Evolutionary conservation across 2,329 filamentous ascomycete species (phyloP).

Genomic region (Volutella citrinella): DNA sequence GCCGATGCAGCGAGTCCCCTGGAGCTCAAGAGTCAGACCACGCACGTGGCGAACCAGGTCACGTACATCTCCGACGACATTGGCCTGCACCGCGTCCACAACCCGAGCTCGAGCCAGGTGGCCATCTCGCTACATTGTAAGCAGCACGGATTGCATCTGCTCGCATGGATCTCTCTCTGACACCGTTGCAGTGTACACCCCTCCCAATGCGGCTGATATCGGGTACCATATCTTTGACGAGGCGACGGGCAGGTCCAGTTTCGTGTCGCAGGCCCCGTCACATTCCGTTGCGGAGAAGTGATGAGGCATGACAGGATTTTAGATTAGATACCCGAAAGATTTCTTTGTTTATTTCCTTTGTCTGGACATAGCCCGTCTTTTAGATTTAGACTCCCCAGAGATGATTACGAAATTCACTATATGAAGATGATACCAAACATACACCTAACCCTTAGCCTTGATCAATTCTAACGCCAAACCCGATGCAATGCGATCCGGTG

Average conservation of each 20-base stretch:
- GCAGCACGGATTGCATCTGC: background rate
- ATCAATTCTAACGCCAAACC: no score
- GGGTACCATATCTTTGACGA: conserved; percentile 9
- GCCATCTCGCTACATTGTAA: conserved; percentile 5
- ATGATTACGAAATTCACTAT: no score
- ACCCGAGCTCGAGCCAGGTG: conserved; percentile 6
- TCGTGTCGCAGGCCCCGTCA: conserved; percentile 5
- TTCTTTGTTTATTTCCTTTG: no score
- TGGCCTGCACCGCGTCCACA: conserved; percentile 7
- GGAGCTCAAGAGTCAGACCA: conserved; percentile 5
- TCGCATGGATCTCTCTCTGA: background rate
- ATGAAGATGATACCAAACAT: no score
- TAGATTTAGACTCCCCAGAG: no score
- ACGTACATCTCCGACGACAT: conserved; percentile 8
- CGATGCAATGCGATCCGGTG: no score
- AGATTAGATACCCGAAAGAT: no score
- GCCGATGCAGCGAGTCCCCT: background rate
- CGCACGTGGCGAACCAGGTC: conserved; percentile 4
- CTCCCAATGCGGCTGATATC: conserved; percentile 5
- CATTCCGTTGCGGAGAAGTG: background rate
- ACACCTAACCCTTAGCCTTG: no score
- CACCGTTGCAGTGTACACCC: conserved; percentile 4
- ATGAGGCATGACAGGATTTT: no score
- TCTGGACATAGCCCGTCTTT: no score
- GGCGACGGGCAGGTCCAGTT: conserved; percentile 4